Base-by-base conservation (phyloP, 208 protist species). In the Trypanosoma avium region DNA sequence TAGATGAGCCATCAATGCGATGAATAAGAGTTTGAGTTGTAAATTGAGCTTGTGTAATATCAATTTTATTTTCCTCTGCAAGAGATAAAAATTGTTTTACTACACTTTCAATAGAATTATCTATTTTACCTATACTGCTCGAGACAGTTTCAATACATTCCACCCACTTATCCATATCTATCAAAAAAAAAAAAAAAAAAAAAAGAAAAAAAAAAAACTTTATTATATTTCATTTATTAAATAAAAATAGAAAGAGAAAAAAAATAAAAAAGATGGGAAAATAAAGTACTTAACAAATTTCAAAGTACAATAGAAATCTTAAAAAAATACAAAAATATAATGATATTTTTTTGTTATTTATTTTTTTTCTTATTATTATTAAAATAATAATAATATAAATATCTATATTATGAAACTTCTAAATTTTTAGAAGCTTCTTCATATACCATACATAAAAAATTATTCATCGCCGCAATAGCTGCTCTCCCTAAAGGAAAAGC, bases 361-460 rank as follows among this genome's bases (percentile, higher is more conserved):
- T n/a, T n/a, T n/a, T n/a, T n/a, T n/a, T n/a, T n/a, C n/a, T n/a
- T n/a, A n/a, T n/a, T n/a, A n/a, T n/a, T n/a, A n/a, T n/a, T n/a
- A n/a, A n/a, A n/a, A n/a, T n/a, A n/a, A n/a, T n/a, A n/a, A n/a
- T n/a, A n/a, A n/a, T n/a, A n/a, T n/a, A n/a, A n/a, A n/a, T n/a
- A n/a, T n/a, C n/a, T 19, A 15, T 15, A 21, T 33, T 24, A 8
- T 6, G 30, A 26, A 17, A 27, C 46, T 33, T 24, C 21, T 27
- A 10, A 40, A 33, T 59, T 52, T 10, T 21, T 22, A 43, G n/a
- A 68, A 19, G 52, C 64, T 48, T 81, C 74, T 48, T 90, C 81
- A 59, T 90, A 90, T 21, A 82, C 60, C 66, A 90, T 70, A 21
- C 84, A 32, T 1, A 88, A 72, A 57, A 86, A 93, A 63, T 70